These are phyloP conservation scores for Yamadazyma buinensis DNA, from an alignment of 1,139 yeast genomes.

Conservation along the genomic window DNA sequence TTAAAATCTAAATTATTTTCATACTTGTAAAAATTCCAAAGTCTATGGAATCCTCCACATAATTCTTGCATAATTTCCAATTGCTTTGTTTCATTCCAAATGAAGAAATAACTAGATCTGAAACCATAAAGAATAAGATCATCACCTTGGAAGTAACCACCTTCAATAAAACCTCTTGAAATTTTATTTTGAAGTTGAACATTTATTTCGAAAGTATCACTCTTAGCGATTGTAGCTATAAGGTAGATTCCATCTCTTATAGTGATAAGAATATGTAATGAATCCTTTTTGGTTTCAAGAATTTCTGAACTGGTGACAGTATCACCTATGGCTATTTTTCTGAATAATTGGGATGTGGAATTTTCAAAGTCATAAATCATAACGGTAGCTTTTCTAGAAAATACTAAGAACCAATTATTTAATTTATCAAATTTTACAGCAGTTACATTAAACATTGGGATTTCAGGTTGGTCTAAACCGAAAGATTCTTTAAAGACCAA, in stretches of 20 bases:
- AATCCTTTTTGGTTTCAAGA: conserved; percentile 20
- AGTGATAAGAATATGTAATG: conserved; percentile 37
- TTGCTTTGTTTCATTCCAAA: conserved; percentile 81
- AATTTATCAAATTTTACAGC: conserved; percentile 42
- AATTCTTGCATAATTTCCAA: conserved; percentile 62
- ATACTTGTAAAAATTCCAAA: conserved; percentile 55
- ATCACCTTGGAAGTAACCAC: conserved; percentile 51
- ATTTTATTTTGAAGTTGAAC: conserved; percentile 59
- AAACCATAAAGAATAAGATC: conserved; percentile 75
- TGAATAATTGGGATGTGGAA: conserved; percentile 27
- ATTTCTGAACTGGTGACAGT: conserved; percentile 58
- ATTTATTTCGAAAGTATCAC: conserved; percentile 16
- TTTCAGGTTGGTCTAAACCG: conserved; percentile 33
- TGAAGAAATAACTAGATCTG: conserved; percentile 69
- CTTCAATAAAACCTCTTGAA: conserved; percentile 78
- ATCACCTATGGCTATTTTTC: conserved; percentile 67
- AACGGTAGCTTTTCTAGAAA: conserved; percentile 69
- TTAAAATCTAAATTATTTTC: conserved; percentile 15
- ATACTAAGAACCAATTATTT: conserved; percentile 49
- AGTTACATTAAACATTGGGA: conserved; percentile 56
- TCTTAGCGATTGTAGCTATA: conserved; percentile 13
- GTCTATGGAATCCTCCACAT: conserved; percentile 94
- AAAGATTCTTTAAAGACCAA: conserved; percentile 16
- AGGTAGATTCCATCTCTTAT: conserved; percentile 65
- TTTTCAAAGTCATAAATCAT: conserved; percentile 47